phyloP scores from a whole-genome alignment of 2,329 filamentous ascomycete species.

The Hymenoscyphus albidus region DNA sequence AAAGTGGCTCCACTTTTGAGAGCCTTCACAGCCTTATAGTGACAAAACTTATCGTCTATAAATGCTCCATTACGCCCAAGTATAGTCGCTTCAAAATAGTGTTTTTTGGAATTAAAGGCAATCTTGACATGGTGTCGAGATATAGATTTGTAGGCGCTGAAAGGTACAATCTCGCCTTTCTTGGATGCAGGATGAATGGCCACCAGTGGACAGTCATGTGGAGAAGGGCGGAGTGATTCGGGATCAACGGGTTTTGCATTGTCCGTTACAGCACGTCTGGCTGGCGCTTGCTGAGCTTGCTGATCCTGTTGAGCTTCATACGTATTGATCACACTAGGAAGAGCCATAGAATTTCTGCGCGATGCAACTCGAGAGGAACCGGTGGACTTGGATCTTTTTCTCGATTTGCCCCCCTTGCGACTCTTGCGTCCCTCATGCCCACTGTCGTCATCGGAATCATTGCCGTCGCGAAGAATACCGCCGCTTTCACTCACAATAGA shows the following conservation, averaged over 20 bases:
- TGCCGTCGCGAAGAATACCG: conserved; percentile 62
- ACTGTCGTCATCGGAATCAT: conserved; percentile 56
- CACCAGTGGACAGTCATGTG: conserved; percentile 60
- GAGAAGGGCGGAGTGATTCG: conserved; percentile 55
- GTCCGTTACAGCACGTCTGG: conserved; percentile 49
- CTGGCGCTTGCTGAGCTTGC: conserved; percentile 40
- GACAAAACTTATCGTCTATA: conserved; percentile 55
- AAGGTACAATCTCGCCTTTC: conserved; percentile 53
- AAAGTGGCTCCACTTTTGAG: conserved; percentile 63
- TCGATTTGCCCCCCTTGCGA: conserved; percentile 25
- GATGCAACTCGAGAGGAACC: conserved; percentile 39
- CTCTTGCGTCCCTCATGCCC: conserved; percentile 44
- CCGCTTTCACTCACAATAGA: conserved; percentile 67
- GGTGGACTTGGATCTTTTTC: conserved; percentile 42
- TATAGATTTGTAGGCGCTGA: conserved; percentile 65
- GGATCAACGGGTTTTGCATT: conserved; percentile 59
- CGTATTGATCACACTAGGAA: conserved; percentile 37
- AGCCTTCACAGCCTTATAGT: conserved; percentile 49
- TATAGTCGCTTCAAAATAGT: conserved; percentile 60
- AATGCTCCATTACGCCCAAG: conserved; percentile 65
- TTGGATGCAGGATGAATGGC: conserved; percentile 59
- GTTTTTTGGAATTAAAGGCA: conserved; percentile 59
- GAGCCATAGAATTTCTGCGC: conserved; percentile 31
- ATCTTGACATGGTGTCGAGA: conserved; percentile 73
- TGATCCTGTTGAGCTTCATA: conserved; percentile 34